Conservation (phyloP, 176 grass and related monocot species). For the Musa beccarii region DNA sequence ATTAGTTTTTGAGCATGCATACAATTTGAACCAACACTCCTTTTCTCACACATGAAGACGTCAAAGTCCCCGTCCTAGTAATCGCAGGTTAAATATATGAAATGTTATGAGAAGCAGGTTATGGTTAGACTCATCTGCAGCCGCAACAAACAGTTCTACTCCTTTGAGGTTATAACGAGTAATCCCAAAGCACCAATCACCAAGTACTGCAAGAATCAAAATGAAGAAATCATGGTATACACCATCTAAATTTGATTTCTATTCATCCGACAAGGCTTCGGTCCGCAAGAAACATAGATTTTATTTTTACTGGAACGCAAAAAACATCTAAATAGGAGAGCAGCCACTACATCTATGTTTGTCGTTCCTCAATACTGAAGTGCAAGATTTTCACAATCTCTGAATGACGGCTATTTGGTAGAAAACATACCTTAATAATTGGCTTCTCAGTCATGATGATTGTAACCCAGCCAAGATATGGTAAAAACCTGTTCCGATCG, state of each 20-base stretch:
- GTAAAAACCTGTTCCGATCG: slow-evolving; percentile 47
- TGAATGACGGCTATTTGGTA: no score
- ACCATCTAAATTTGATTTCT: background rate
- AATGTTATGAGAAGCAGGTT: background rate
- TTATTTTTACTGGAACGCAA: no score
- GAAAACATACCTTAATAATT: slow-evolving; percentile 72
- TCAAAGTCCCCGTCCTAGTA: no score
- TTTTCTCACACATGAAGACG: no score
- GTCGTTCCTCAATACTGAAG: no score
- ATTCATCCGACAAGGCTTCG: background rate
- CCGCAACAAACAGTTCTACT: slow-evolving; percentile 13
- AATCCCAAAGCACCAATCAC: slow-evolving; percentile 59
- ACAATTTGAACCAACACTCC: no score
- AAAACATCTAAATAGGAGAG: no score
- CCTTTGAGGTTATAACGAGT: slow-evolving; percentile 57
- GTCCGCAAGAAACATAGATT: no score
- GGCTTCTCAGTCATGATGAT: slow-evolving; percentile 81
- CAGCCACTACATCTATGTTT: background rate
- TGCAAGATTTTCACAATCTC: no score
- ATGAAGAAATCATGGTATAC: background rate
- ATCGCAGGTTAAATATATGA: no score
- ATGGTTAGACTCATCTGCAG: background rate
- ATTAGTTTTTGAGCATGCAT: no score
- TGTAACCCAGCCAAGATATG: slow-evolving; percentile 70
- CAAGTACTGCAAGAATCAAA: slow-evolving; percentile 47